Base-by-base conservation (phyloP, 1,284 basidiomycete species). In the Microbotryum intermedium region DNA sequence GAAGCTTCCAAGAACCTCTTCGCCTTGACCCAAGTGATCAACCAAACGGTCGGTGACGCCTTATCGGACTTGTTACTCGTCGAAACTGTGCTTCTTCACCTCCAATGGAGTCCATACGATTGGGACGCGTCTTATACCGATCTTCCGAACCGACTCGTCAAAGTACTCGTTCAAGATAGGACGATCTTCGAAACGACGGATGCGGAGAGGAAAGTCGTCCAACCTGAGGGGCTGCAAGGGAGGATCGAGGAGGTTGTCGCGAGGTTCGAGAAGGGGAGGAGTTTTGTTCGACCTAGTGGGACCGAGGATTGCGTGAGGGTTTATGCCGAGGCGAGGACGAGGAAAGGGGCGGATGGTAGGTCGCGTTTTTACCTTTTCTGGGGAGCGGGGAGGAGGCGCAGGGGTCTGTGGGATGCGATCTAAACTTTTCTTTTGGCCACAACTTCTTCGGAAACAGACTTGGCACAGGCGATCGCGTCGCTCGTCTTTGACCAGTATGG, bases 291-390 rank as follows among this genome's bases (percentile, higher is more conserved):
- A 61, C 95, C 95, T 1, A 95, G 91, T 75, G 95, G 95, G 13
- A 99, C 95, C 21, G 95, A 99, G 74, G 93, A 98, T 73, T 94
- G 95, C 49, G 95, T 99, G 13, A 82, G 95, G 64, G 93, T 99
- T 9, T 99, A 98, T 73, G 95, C 94, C 1, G 95, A 99, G 76
- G 92, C 94, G 2, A 80, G 79, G 45, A 79, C 84, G 47, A 81
- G 81, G 58, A 76, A 82, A 18, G 85, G 88, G 66, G 87, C 88
- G 20, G 90, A 94, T 72, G 87, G 91, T 92, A 66, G 73, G 85
- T 77, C 23, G 20, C 46, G 43, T 53, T 18, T 23, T 29, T 53
- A 51, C 26, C 46, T 29, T 20, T 48, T 20, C n/a, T 23, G n/a
- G 29, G 10, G 29, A 30, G 5, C 6, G 5, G 30, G 30, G 30